Evolutionary conservation across 2,329 filamentous ascomycete genomes (phyloP).

Genomic region (Fusarium brevicatenulatum): DNA sequence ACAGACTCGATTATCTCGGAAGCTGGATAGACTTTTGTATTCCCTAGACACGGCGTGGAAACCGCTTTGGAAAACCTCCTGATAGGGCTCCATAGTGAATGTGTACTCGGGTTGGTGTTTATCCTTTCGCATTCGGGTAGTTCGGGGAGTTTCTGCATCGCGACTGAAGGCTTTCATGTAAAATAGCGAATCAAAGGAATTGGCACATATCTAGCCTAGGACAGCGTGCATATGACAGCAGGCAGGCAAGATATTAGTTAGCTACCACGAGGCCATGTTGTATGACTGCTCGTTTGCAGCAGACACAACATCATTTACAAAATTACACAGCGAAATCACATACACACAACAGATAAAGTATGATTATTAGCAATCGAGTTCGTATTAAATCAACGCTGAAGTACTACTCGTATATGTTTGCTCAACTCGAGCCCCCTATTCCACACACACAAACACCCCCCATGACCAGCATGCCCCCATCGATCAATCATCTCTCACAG

Average conservation of each 20-base stretch:
- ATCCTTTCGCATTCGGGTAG: neutral
- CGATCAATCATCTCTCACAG: constrained; percentile 4
- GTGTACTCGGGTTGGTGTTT: neutral
- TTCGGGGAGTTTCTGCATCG: neutral
- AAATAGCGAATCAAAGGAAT: neutral
- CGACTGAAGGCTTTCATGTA: neutral
- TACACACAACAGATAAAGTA: neutral
- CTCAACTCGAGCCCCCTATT: constrained; percentile 11
- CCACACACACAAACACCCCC: neutral
- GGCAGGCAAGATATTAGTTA: constrained; percentile 8
- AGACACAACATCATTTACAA: neutral
- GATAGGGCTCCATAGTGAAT: neutral
- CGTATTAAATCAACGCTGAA: constrained; percentile 15
- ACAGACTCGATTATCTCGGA: constrained; percentile 81
- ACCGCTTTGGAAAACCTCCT: neutral
- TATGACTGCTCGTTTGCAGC: neutral
- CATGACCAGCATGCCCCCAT: constrained; percentile 34
- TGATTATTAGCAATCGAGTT: neutral
- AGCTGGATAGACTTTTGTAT: constrained; percentile 90
- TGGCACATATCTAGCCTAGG: neutral
- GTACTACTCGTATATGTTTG: constrained; percentile 7
- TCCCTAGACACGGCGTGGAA: constrained; percentile 53
- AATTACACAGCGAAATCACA: neutral
- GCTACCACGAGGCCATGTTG: neutral
- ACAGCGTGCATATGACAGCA: constrained; percentile 5